phyloP scores from a whole-genome alignment of 2,329 filamentous ascomycete species.

The Calonectria henricotiae region DNA sequence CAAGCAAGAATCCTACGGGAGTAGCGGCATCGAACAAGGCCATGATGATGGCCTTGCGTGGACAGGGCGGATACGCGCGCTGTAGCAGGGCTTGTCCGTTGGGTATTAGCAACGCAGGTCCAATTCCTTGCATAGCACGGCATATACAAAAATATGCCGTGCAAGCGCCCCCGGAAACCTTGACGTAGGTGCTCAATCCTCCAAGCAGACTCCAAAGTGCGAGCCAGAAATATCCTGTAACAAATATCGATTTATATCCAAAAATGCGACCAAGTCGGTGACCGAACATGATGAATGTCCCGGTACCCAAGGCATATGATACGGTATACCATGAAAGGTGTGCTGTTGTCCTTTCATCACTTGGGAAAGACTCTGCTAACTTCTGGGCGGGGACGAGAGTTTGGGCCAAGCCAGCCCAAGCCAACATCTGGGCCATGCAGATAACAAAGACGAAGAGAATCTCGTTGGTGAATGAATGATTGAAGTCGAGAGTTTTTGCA shows the following conservation, averaged over 20 bases:
- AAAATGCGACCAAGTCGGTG: slow-evolving; percentile 49
- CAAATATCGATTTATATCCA: slow-evolving; percentile 47
- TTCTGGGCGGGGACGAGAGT: slow-evolving; percentile 46
- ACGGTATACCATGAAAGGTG: slow-evolving; percentile 50
- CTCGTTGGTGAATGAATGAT: slow-evolving; percentile 49
- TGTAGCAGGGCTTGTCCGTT: slow-evolving; percentile 49
- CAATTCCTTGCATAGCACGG: slow-evolving; percentile 50
- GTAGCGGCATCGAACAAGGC: slow-evolving; percentile 49
- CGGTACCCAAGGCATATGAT: slow-evolving; percentile 48
- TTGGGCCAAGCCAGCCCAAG: slow-evolving; percentile 49
- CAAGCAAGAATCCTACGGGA: slow-evolving; percentile 49
- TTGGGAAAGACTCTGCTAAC: slow-evolving; percentile 47
- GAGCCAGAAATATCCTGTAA: slow-evolving; percentile 50
- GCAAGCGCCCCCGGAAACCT: slow-evolving; percentile 33
- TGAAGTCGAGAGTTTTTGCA: slow-evolving; percentile 49
- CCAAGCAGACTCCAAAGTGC: slow-evolving; percentile 50
- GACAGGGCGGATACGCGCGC: slow-evolving; percentile 49
- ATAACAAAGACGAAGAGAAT: slow-evolving; percentile 48
- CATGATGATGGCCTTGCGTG: slow-evolving; percentile 48
- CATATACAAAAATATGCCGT: slow-evolving; percentile 49
- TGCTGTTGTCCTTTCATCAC: slow-evolving; percentile 43
- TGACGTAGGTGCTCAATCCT: slow-evolving; percentile 46
- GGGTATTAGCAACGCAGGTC: slow-evolving; percentile 47
- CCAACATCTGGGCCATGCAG: slow-evolving; percentile 49
- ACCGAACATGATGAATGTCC: slow-evolving; percentile 44